These are phyloP conservation scores for Phytopythium kandeliae DNA, from an alignment of 352 stramenopile genomes.

Conservation along the genomic window DNA sequence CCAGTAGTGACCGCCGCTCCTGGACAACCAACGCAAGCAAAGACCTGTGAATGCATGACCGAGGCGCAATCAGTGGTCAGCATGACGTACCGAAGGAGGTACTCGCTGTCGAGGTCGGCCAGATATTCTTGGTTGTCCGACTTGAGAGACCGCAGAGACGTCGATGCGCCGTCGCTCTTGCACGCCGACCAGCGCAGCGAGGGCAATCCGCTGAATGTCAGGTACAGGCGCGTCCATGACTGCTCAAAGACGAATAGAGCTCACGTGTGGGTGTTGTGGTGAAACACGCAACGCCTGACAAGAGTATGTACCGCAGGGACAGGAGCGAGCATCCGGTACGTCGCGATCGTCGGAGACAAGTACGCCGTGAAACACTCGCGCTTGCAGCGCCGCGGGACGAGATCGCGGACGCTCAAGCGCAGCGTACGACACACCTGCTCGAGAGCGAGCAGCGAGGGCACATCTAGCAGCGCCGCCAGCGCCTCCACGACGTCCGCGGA, in stretches of 20 bases:
- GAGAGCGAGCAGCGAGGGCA: conserved; percentile 35
- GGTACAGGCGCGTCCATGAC: conserved; percentile 57
- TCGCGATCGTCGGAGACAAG: conserved; percentile 54
- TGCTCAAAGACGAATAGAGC: conserved; percentile 4
- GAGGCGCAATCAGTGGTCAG: neutral
- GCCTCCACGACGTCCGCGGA: conserved; percentile 31
- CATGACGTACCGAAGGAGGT: conserved; percentile 31
- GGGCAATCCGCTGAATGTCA: conserved; percentile 32
- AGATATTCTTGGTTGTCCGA: conserved; percentile 71
- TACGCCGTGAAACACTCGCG: conserved; percentile 55
- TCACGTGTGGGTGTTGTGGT: too few relatives aligned
- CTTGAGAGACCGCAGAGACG: conserved; percentile 48
- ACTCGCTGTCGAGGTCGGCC: conserved; percentile 25
- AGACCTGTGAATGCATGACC: neutral
- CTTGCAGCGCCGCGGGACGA: conserved; percentile 46
- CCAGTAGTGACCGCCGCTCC: conserved; percentile 71
- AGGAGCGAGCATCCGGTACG: conserved; percentile 51
- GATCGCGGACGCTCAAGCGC: conserved; percentile 1
- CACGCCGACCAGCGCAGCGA: conserved; percentile 38
- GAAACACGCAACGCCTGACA: neutral
- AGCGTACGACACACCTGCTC: conserved; percentile 18
- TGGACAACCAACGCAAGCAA: conserved; percentile 6
- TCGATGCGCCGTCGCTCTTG: conserved; percentile 34
- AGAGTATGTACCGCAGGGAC: conserved; percentile 26
- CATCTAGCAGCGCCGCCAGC: conserved; percentile 26